A percentile compares a stretch with the other conserved stretches of the same genome.
Evolutionary conservation across 139 green algal species (phyloP).

Genomic region (Spirogloea muscicola): DNA sequence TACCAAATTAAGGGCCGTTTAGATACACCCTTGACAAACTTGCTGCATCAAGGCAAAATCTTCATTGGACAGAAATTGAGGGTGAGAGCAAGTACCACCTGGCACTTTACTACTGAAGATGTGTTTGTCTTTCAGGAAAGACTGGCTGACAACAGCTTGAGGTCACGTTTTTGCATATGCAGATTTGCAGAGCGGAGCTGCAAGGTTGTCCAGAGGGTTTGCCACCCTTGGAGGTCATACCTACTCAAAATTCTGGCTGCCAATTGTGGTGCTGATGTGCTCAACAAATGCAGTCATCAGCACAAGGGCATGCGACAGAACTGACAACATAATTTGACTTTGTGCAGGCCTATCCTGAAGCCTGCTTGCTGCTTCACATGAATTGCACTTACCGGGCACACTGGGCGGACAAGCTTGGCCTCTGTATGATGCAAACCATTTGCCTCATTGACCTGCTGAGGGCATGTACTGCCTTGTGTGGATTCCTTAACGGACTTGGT

Average conservation of each 20-base stretch:
- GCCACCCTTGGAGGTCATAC: slow-evolving; percentile 9
- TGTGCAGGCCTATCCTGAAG: not conserved
- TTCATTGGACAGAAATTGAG: slow-evolving; percentile 26
- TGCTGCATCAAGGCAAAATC: not conserved
- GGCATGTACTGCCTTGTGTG: too few species aligned
- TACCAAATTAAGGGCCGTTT: slow-evolving; percentile 13
- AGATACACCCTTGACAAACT: not conserved
- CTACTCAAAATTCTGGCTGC: too few species aligned
- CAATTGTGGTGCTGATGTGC: too few species aligned
- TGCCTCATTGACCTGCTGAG: not conserved
- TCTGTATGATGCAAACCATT: slow-evolving; percentile 8
- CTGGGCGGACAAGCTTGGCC: slow-evolving; percentile 19
- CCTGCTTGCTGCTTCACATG: not conserved
- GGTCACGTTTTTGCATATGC: not conserved
- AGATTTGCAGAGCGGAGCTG: slow-evolving; percentile 14
- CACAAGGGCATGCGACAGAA: not conserved
- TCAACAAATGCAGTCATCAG: not conserved
- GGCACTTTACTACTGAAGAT: not conserved
- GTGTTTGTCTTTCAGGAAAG: not conserved
- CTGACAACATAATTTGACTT: too few species aligned
- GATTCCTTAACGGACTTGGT: not conserved
- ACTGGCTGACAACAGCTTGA: not conserved
- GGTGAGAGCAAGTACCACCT: not conserved
- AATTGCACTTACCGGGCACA: slow-evolving; percentile 22
- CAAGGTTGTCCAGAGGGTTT: slow-evolving; percentile 6